These are phyloP conservation scores for Helicostylum pulchrum DNA, from an alignment of 192 early-diverging fungal species.

Conservation along the genomic window DNA sequence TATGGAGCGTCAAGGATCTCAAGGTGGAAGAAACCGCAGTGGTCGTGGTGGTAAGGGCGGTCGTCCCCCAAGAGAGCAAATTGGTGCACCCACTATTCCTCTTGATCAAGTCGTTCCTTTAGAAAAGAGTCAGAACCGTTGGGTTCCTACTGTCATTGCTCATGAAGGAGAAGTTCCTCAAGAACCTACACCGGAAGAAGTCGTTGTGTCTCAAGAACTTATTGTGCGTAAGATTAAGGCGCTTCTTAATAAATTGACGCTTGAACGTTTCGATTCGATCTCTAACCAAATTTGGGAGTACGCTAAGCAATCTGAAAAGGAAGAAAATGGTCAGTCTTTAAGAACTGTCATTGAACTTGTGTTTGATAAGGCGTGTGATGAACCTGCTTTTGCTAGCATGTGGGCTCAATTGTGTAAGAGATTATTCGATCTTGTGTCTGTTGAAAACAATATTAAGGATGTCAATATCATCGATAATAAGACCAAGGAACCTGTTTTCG, in stretches of 20 bases:
- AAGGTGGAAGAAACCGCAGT: slow-evolving; percentile 48
- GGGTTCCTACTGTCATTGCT: slow-evolving; percentile 51
- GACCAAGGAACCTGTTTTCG: slow-evolving; percentile 37
- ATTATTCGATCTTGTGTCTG: slow-evolving; percentile 60
- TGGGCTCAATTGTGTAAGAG: slow-evolving; percentile 86
- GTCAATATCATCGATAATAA: too few species aligned
- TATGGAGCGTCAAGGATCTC: slow-evolving; percentile 51
- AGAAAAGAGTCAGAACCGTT: slow-evolving; percentile 79
- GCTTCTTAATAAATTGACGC: slow-evolving; percentile 94
- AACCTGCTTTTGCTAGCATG: slow-evolving; percentile 85
- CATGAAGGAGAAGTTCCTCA: slow-evolving; percentile 41
- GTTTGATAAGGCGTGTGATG: slow-evolving; percentile 95
- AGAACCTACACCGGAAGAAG: slow-evolving; percentile 33
- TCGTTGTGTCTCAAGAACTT: slow-evolving; percentile 49
- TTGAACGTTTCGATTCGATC: slow-evolving; percentile 90
- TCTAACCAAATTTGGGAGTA: slow-evolving; percentile 78
- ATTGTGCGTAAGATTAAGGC: slow-evolving; percentile 80
- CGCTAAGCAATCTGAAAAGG: slow-evolving; percentile 67
- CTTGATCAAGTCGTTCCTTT: slow-evolving; percentile 72
- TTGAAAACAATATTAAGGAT: slow-evolving; percentile 45
- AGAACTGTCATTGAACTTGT: slow-evolving; percentile 80
- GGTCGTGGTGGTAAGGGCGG: slow-evolving; percentile 57
- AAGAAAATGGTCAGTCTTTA: slow-evolving; percentile 69
- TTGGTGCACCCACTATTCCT: slow-evolving; percentile 45
- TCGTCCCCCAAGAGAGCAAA: slow-evolving; percentile 35